A percentile compares a stretch with the other conserved stretches of the same genome.
These are phyloP conservation scores for Talaromyces proteolyticus DNA, from an alignment of 495 filamentous ascomycete genomes.

Conservation along the genomic window DNA sequence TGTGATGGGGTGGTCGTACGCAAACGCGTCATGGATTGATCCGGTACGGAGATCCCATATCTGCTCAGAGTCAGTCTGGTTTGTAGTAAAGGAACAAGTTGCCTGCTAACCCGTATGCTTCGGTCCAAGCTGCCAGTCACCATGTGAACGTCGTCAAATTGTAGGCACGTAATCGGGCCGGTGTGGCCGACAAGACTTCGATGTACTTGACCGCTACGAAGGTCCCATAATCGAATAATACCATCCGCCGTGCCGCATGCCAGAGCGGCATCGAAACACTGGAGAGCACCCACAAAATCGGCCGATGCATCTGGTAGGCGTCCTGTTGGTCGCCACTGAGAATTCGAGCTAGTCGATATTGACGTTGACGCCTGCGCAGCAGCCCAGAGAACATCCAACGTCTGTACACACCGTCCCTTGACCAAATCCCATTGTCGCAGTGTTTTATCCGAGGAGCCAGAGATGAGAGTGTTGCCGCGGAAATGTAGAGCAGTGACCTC, in stretches of 20 bases:
- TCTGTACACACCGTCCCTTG: constrained; percentile 94
- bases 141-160: constrained; percentile 94
- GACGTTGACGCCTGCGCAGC: constrained; percentile 82
- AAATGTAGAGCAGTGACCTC: constrained; percentile 95
- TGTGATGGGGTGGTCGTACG: constrained; percentile 88
- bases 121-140: constrained; percentile 92
- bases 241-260: constrained; percentile 98
- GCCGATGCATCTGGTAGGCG: constrained; percentile 61
- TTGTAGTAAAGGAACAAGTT: constrained; percentile 1
- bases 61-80: constrained; percentile 36
- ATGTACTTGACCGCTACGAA: constrained; percentile 93
- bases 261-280: constrained; percentile 94
- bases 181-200: constrained; percentile 95
- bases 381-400: constrained; percentile 97
- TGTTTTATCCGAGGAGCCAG: constrained; percentile 95
- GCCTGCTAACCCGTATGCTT: constrained; percentile 79
- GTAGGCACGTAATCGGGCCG: constrained; percentile 87
- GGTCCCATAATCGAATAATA: constrained; percentile 96
- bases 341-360: constrained; percentile 49
- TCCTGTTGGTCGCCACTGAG: constrained; percentile 51
- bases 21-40: constrained; percentile 92
- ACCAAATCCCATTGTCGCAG: constrained; percentile 95
- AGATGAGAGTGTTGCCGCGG: constrained; percentile 80
- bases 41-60: constrained; percentile 99
- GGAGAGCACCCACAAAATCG: constrained; percentile 91